These are phyloP conservation scores for Arctium lappa DNA, from an alignment of 129 eudicot species.

Conservation along the genomic window DNA sequence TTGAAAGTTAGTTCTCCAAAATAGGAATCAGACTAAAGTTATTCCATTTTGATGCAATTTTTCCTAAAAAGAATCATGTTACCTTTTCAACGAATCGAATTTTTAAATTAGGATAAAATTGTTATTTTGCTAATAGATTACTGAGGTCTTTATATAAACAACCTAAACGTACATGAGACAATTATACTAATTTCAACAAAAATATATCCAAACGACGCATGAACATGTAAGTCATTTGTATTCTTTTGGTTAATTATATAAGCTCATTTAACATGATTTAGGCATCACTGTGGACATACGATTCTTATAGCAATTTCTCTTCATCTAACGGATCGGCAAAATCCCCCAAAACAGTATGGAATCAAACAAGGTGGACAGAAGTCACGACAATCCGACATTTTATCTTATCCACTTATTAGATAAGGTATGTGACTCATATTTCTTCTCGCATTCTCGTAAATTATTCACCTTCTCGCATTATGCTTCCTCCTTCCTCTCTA, in stretches of 20 bases:
- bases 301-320: neutral
- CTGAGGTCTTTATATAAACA: neutral
- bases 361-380: slow-evolving; percentile 15
- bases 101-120: neutral
- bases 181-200: too few relatives aligned
- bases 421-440: too few relatives aligned
- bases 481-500: too few relatives aligned
- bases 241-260: neutral
- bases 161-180: neutral
- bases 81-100: neutral
- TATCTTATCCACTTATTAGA: too few relatives aligned
- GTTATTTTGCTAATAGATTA: neutral
- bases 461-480: too few relatives aligned
- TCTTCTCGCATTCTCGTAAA: too few relatives aligned
- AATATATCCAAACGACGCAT: neutral
- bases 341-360: slow-evolving; percentile 14
- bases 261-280: neutral
- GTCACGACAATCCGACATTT: neutral
- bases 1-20: too few relatives aligned
- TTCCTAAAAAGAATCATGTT: too few relatives aligned
- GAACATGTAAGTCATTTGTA: neutral
- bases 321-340: slow-evolving; percentile 19
- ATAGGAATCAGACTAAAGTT: too few relatives aligned
- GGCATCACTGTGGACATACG: neutral
- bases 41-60: too few relatives aligned